Evolutionary conservation across 345 rosid genomes (phyloP).

Genomic region (Clausena lansium): DNA sequence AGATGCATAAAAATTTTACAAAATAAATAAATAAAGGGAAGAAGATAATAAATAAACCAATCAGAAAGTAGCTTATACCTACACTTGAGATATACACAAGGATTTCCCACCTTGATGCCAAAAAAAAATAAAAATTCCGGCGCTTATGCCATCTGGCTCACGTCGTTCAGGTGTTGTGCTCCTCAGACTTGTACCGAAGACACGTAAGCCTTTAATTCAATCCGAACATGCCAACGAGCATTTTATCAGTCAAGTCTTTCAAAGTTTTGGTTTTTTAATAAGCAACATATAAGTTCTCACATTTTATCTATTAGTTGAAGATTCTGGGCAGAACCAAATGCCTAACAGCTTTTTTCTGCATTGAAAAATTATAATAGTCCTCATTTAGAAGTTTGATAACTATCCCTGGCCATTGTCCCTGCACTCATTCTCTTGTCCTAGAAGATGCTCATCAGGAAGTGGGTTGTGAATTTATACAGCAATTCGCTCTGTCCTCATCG

Average conservation of each 20-base stretch:
- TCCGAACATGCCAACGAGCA: too few relatives aligned
- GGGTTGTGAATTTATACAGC: too few relatives aligned
- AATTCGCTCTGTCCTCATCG: neutral
- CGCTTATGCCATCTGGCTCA: neutral
- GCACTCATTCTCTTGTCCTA: neutral
- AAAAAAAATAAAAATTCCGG: neutral
- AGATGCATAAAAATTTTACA: neutral
- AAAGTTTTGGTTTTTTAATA: too few relatives aligned
- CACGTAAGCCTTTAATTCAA: neutral
- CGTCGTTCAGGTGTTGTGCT: neutral
- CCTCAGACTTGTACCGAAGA: neutral
- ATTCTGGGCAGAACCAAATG: neutral
- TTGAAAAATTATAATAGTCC: neutral
- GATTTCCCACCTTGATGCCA: neutral
- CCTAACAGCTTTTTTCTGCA: neutral
- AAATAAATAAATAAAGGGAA: too few relatives aligned
- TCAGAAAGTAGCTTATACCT: neutral
- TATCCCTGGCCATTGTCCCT: neutral
- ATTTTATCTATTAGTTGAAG: neutral
- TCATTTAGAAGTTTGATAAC: neutral
- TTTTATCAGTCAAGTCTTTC: too few relatives aligned
- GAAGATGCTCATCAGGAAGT: neutral
- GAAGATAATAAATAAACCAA: neutral
- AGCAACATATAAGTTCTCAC: too few relatives aligned
- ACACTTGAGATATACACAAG: neutral